phyloP scores from a whole-genome alignment of 148 eudicot genomes.

The Heliosperma pusillum region DNA sequence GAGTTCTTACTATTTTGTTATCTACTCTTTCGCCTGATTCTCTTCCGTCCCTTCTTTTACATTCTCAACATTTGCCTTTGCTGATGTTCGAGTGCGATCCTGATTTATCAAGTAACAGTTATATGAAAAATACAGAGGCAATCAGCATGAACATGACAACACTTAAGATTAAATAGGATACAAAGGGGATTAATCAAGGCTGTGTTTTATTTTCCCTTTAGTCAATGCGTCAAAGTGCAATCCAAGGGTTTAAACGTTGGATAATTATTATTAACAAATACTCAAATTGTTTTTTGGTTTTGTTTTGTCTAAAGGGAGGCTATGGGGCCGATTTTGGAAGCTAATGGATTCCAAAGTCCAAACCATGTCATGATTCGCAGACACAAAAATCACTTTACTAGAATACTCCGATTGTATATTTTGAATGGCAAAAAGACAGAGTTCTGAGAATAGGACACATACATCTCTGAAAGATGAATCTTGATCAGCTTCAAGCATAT shows the following conservation, averaged over 20 bases:
- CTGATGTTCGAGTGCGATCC: slow-evolving; percentile 27
- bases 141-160: neutral
- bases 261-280: neutral
- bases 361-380: neutral
- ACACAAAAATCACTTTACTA: neutral
- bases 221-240: neutral
- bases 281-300: neutral
- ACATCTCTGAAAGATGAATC: slow-evolving; percentile 52
- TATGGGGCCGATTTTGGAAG: neutral
- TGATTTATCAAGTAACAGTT: slow-evolving; percentile 13
- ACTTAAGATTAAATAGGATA: neutral
- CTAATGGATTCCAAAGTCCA: neutral
- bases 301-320: neutral
- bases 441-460: slow-evolving; percentile 14
- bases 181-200: neutral
- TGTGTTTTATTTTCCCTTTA: neutral
- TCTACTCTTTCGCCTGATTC: slow-evolving; percentile 25
- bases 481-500: slow-evolving; percentile 68
- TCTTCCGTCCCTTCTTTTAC: slow-evolving; percentile 21
- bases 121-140: slow-evolving; percentile 2
- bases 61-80: slow-evolving; percentile 19
- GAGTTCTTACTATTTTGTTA: slow-evolving; percentile 11
- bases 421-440: neutral
- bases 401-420: neutral
- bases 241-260: neutral